Evolutionary conservation across 2,329 filamentous ascomycete genomes (phyloP), one percentile per base, ranked within the genome.

Genomic region (Paraconiothyrium brasiliense): DNA sequence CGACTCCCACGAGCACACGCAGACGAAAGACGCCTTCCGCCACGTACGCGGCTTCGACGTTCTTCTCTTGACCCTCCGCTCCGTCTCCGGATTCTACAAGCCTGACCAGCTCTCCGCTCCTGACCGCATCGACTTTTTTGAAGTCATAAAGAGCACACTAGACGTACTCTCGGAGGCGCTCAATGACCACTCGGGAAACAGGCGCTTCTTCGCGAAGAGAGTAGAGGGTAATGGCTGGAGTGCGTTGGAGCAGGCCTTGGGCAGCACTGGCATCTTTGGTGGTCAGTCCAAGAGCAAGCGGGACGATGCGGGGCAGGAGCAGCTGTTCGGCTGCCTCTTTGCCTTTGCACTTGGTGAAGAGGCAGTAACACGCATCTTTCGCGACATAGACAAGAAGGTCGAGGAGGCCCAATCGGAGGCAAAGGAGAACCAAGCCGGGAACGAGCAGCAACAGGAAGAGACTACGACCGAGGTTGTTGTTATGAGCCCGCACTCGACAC

Each of bases 281-380:
- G 68, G 71, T 16, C 74, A 76, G 54, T 73, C 74, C 43, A 64
- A 71, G 27, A 75, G 65, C 60, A 71, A 60, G 43, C 73, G 69
- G 34, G 76, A 80, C 62, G 71, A 78, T 66, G 72, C 72, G 13
- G 78, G 75, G 41, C 75, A 78, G 48, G 92, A 96, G 68, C 90
- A 94, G 76, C 84, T 96, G 4, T 96, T 96, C 78, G 93, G 93
- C 32, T 90, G 90, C 69, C 85, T 97, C 9, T 84, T 97, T 54
- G 87, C 92, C 5, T 94, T 96, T 79, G 89, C 91, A 1, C 80
- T 97, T 54, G 91, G 93, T 58, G 91, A 97, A 75, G 89, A 93
- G 72, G 86, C 89, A 48, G 83, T 94, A 62, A 87, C 90, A 57
- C 82, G 86, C 58, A 83, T 95, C 52, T 95, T 92, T 74, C 78